Percentiles rank a stretch among this genome's conserved stretches.
These are phyloP conservation scores for Oryza nivara DNA, from an alignment of 176 grass and related monocot species.

Conservation along the genomic window DNA sequence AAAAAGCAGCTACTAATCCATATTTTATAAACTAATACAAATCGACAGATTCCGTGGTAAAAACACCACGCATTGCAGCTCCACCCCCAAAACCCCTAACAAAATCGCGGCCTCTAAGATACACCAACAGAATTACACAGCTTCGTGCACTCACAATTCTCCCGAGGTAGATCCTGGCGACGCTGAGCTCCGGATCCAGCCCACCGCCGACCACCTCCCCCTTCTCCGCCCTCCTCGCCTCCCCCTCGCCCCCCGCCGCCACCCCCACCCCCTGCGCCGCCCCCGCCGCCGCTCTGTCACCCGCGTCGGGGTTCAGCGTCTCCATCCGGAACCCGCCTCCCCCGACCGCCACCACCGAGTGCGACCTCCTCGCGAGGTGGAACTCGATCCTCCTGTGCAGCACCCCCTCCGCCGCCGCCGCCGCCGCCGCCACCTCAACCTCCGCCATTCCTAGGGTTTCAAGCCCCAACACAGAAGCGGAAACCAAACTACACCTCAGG, in stretches of 20 bases:
- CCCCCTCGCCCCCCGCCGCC: conserved; percentile 22
- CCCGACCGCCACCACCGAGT: conserved; percentile 26
- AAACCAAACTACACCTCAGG: not conserved
- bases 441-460: conserved; percentile 51
- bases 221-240: conserved; percentile 47
- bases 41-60: not conserved
- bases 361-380: conserved; percentile 60
- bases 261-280: not conserved
- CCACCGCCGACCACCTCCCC: conserved; percentile 52
- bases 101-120: conserved; percentile 21
- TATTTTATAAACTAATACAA: not conserved
- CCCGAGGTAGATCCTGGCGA: conserved; percentile 81
- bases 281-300: conserved; percentile 17
- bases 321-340: conserved; percentile 68
- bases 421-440: conserved; percentile 17
- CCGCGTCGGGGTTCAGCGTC: conserved; percentile 74
- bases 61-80: not conserved
- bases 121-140: not conserved
- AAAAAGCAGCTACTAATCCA: not conserved
- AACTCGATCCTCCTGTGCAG: conserved; percentile 87
- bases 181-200: conserved; percentile 81
- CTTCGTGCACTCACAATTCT: conserved; percentile 79
- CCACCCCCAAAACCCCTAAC: conserved; percentile 21
- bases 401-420: conserved; percentile 49
- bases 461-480: not conserved